phyloP scores from a whole-genome alignment of 441 rosid species.

The Populus hybrid region DNA sequence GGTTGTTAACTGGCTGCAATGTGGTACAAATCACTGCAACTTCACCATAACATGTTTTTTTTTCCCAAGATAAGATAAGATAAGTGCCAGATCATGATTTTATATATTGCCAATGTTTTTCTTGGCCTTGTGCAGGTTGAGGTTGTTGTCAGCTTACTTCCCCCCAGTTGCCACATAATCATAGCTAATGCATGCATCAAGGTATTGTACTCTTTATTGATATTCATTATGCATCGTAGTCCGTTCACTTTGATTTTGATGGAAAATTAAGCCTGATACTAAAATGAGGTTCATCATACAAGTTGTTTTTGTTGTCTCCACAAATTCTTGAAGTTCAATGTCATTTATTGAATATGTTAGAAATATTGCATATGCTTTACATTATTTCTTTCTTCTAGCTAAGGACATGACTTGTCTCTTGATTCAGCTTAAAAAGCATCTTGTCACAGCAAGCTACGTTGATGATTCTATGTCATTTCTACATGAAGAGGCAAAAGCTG shows the following conservation, averaged over 20 bases:
- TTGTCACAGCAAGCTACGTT: slow-evolving; percentile 91
- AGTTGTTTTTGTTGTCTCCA: background rate
- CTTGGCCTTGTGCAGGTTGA: slow-evolving; percentile 57
- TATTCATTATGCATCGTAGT: background rate
- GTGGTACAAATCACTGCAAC: background rate
- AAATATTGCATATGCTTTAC: background rate
- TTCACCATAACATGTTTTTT: background rate
- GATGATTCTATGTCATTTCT: slow-evolving; percentile 67
- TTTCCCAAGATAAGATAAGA: background rate
- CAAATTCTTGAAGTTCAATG: background rate
- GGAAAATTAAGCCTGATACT: background rate
- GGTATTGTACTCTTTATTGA: slow-evolving; percentile 40
- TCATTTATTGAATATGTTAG: background rate
- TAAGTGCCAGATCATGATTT: background rate
- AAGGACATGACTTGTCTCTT: slow-evolving; percentile 16
- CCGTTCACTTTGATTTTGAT: background rate
- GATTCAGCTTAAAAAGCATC: slow-evolving; percentile 80
- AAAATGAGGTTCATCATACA: background rate
- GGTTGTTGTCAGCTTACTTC: slow-evolving; percentile 83
- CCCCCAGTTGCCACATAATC: slow-evolving; percentile 61
- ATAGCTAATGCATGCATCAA: slow-evolving; percentile 78
- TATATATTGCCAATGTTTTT: slow-evolving; percentile 1
- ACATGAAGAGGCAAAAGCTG: slow-evolving; percentile 70
- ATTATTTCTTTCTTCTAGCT: slow-evolving; percentile 14
- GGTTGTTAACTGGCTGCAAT: background rate